Conservation (phyloP, 2,329 filamentous ascomycete species). For the Pseudogymnoascus sp. region DNA sequence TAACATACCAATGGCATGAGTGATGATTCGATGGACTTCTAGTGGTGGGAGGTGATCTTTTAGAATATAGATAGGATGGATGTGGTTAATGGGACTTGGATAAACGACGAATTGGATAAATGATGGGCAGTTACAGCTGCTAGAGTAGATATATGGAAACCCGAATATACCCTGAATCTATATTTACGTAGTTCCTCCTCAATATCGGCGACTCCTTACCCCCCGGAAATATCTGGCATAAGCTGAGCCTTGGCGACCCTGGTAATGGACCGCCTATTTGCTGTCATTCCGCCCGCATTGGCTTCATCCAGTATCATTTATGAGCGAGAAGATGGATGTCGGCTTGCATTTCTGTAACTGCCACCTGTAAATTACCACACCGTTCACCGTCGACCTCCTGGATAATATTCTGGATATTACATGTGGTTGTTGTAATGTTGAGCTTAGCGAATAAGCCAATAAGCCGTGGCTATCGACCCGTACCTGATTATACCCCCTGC, state of each 20-base stretch:
- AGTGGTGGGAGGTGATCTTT: neutral
- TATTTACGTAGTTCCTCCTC: neutral
- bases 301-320: no score
- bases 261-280: no score
- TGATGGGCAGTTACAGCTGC: neutral
- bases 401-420: neutral
- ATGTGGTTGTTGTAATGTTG: neutral
- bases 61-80: neutral
- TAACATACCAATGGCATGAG: neutral
- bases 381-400: no score
- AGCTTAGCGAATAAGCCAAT: neutral
- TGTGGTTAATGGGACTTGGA: neutral
- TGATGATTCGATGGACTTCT: neutral
- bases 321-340: no score
- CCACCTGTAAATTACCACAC: no score
- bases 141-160: neutral
- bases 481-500: constrained; percentile 6
- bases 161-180: neutral
- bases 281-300: no score
- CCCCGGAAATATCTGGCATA: no score
- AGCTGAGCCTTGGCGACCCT: no score
- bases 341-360: no score
- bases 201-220: neutral
- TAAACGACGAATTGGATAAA: neutral
- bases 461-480: neutral